phyloP scores from a whole-genome alignment of 805 yeast species.

The Metschnikowia picachoensis region DNA sequence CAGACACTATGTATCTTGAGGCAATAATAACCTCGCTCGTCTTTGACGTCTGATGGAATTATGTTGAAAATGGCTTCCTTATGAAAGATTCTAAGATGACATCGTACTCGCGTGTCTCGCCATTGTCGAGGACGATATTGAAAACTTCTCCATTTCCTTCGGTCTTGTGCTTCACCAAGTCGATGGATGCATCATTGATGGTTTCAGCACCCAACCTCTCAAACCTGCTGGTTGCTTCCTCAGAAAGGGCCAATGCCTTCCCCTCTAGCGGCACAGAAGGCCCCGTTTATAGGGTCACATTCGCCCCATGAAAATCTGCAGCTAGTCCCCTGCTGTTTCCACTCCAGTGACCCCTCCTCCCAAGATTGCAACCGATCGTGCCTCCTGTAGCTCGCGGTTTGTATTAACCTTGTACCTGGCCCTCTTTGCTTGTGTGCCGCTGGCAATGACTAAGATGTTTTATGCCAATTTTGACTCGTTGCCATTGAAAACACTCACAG shows the following conservation, averaged over 20 bases:
- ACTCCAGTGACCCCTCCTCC: constrained; percentile 42
- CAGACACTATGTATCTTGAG: constrained; percentile 32
- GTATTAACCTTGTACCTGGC: constrained; percentile 27
- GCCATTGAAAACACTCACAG: constrained; percentile 7
- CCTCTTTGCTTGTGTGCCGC: constrained; percentile 25
- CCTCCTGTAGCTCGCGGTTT: constrained; percentile 15
- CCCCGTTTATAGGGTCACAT: constrained; percentile 25
- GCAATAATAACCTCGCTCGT: constrained; percentile 29
- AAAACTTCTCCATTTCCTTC: constrained; percentile 9
- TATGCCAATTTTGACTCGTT: constrained; percentile 16
- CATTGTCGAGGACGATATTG: constrained; percentile 18
- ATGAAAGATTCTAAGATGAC: constrained; percentile 27
- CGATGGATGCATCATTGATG: constrained; percentile 5
- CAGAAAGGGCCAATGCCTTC: background rate
- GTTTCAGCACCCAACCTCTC: constrained; percentile 14
- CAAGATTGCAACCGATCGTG: constrained; percentile 31
- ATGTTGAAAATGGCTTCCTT: constrained; percentile 32
- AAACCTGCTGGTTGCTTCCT: constrained; percentile 10
- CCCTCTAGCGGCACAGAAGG: constrained; percentile 8
- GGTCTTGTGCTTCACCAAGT: constrained; percentile 11
- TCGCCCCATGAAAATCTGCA: constrained; percentile 11
- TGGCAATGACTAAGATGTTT: constrained; percentile 34
- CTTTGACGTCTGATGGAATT: constrained; percentile 22
- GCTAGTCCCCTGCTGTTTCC: constrained; percentile 38
- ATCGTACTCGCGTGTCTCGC: constrained; percentile 22